Base-by-base conservation (phyloP, 768 basidiomycete species). In the Trametes meyenii region DNA sequence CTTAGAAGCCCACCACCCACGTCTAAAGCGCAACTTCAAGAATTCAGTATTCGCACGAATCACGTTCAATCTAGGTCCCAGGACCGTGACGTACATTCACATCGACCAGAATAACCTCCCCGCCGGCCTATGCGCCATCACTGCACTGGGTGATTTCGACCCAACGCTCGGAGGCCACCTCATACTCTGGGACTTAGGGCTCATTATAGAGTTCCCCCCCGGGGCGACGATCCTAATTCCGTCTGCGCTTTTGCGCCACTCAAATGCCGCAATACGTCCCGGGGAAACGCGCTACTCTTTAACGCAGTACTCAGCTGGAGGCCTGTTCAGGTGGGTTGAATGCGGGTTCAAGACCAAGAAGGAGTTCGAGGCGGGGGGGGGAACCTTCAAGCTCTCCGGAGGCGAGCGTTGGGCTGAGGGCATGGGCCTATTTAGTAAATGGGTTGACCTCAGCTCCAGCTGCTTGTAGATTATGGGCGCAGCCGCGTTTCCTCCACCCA, bases 41-140 rank as follows among this genome's bases (percentile, higher is more conserved):
- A 64, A 72, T 17, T 73, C 71, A 2, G 40, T 75, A 0, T 78
- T 73, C 24, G 62, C 74, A 0, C 45, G 67, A 0, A 36, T 53
- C 0, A 73, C 69, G 0, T 74, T 78, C 65, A 77, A 79, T 50
- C 68, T 76, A 16, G 73, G 74, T 0, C 56, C 56, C 0, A 51
- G 54, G 0, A 66, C 66, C 0, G 45, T 68, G 1, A 70, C 69
- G 0, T 33, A 40, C 0, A 44, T 60, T 0, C 77, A 76, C 19
- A 63, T 62, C 0, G 76, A 80, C 44, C 49, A 23, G 24, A 53
- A 48, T 4, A 79, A 80, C 45, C 55, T 73, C 0, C 64, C 75
- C 0, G 69, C 62, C 36, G 75, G 76, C 0, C 69, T 71, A 65
- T 80, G 76, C 48, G 67, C 67, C 0, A 73, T 79, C 13, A 68